Evolutionary conservation across 176 grass and related monocot species (phyloP).

Genomic region (Areca catechu): DNA sequence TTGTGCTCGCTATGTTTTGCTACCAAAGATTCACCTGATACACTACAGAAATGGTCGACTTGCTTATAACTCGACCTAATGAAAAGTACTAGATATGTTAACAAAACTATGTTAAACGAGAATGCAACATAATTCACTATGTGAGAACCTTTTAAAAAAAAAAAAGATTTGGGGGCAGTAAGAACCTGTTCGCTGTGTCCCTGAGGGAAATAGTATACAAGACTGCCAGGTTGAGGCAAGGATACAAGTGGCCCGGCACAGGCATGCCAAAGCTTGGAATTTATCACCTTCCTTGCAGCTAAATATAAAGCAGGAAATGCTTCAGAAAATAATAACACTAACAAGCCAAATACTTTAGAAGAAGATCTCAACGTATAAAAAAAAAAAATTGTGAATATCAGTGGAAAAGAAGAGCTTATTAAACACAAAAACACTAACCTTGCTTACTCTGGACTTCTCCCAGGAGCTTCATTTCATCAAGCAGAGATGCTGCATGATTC

Average conservation of each 20-base stretch:
- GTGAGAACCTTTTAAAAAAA: too few species aligned
- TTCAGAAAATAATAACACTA: neutral
- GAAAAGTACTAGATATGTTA: too few species aligned
- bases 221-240: slow-evolving; percentile 72
- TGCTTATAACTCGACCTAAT: too few species aligned
- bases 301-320: neutral
- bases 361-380: too few species aligned
- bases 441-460: slow-evolving; percentile 58
- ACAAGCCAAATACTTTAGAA: neutral
- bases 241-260: slow-evolving; percentile 87
- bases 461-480: slow-evolving; percentile 96
- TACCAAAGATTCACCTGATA: too few species aligned
- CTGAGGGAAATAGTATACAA: slow-evolving; percentile 90
- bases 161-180: too few species aligned
- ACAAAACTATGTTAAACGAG: too few species aligned
- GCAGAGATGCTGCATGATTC: slow-evolving; percentile 59
- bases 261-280: slow-evolving; percentile 94
- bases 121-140: too few species aligned
- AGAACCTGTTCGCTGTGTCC: slow-evolving; percentile 95
- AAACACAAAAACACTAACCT: neutral
- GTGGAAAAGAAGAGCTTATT: neutral
- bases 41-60: too few species aligned
- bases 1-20: too few species aligned
- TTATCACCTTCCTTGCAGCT: slow-evolving; percentile 85
- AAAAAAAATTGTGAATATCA: too few species aligned